Evolutionary conservation across 139 green algal genomes (phyloP).

Genomic region (Chlorella sorokiniana): DNA sequence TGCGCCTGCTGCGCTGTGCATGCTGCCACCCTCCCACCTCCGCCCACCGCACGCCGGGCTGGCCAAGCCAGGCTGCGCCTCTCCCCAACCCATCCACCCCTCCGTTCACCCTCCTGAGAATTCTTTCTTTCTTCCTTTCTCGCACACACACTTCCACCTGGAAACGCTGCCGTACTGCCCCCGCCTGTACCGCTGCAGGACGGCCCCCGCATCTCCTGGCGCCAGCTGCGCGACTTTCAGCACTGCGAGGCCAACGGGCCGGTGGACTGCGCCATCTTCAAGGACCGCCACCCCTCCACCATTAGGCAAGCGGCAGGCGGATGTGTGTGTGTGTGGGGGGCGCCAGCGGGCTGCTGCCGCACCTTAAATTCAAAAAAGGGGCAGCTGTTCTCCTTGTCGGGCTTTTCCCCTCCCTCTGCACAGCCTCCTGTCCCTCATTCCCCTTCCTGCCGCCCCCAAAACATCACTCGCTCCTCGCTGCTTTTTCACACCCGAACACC

Average conservation of each 20-base stretch:
- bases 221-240: slow-evolving; percentile 57
- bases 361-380: too few relatives aligned
- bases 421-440: too few relatives aligned
- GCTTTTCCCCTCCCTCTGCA: too few relatives aligned
- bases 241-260: slow-evolving; percentile 54
- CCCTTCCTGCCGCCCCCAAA: too few relatives aligned
- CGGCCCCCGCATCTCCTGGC: slow-evolving; percentile 72
- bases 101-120: background rate
- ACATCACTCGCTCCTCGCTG: too few relatives aligned
- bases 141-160: background rate
- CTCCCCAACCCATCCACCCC: background rate
- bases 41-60: background rate
- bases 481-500: background rate
- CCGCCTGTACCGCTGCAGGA: slow-evolving; percentile 30
- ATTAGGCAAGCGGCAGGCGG: slow-evolving; percentile 57
- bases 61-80: background rate
- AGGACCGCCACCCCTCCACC: slow-evolving; percentile 69
- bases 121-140: background rate
- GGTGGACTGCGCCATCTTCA: slow-evolving; percentile 76
- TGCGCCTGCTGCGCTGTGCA: too few relatives aligned
- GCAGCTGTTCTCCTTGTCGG: too few relatives aligned
- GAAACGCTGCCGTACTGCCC: background rate
- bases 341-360: background rate
- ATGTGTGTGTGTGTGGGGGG: background rate
- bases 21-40: background rate